These are phyloP conservation scores for Tarenaya hassleriana DNA, from an alignment of 345 rosid genomes.

Conservation along the genomic window DNA sequence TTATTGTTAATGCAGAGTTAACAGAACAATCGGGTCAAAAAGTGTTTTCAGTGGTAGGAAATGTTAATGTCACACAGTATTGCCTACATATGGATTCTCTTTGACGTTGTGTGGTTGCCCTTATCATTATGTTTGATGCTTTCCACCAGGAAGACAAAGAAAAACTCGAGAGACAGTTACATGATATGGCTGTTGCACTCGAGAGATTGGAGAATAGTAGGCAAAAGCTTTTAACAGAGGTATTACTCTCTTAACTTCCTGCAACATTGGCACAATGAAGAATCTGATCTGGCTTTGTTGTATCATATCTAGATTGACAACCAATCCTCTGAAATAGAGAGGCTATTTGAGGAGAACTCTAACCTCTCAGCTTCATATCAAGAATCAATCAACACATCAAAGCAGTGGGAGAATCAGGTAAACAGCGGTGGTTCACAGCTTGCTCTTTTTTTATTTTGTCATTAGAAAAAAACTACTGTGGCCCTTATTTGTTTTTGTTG, in stretches of 20 bases:
- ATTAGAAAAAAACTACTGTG: too few species aligned
- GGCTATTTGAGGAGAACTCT: conserved; percentile 83
- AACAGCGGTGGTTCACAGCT: conserved; percentile 33
- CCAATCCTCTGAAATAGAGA: conserved; percentile 96
- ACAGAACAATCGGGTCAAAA: conserved; percentile 35
- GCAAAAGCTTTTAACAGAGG: conserved; percentile 96
- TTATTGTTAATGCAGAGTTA: conserved; percentile 30
- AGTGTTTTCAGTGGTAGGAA: conserved; percentile 55
- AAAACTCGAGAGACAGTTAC: conserved; percentile 84
- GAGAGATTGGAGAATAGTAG: conserved; percentile 91
- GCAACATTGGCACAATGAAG: conserved; percentile 2
- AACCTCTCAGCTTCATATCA: conserved; percentile 57
- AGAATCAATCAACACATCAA: conserved; percentile 57
- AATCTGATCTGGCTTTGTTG: conserved; percentile 6
- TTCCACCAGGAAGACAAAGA: conserved; percentile 70
- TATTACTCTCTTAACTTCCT: conserved; percentile 23
- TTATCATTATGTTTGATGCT: conserved; percentile 10
- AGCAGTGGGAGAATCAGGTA: conserved; percentile 73
- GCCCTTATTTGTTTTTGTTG: background rate
- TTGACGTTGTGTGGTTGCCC: conserved; percentile 1
- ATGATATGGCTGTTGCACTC: conserved; percentile 86
- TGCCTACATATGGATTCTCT: conserved; percentile 10
- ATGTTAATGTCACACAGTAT: background rate
- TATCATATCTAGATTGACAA: conserved; percentile 64
- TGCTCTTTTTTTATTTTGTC: background rate